These are phyloP conservation scores for Paraphaeosphaeria minitans DNA, from an alignment of 2,329 filamentous ascomycete genomes.

Conservation along the genomic window DNA sequence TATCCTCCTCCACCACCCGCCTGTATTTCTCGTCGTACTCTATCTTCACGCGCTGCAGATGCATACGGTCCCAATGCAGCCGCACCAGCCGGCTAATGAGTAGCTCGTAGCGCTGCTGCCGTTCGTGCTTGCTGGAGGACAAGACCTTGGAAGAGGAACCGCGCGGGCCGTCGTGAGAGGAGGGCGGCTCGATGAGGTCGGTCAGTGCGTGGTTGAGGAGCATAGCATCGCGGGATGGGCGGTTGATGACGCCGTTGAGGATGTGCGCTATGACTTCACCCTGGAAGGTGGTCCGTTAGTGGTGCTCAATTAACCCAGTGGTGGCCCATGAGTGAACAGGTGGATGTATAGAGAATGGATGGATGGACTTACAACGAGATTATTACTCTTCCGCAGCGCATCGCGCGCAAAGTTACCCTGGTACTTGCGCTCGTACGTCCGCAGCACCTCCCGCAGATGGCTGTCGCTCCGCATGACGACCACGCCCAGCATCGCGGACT, in stretches of 20 bases:
- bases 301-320: neutral
- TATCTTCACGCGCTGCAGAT: constrained; percentile 78
- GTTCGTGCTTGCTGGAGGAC: constrained; percentile 43
- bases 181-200: constrained; percentile 53
- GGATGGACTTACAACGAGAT: constrained; percentile 77
- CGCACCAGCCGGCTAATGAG: constrained; percentile 86
- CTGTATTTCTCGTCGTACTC: constrained; percentile 82
- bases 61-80: constrained; percentile 87
- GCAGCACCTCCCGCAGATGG: constrained; percentile 80
- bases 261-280: constrained; percentile 94
- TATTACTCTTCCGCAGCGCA: constrained; percentile 85
- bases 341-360: too few species aligned
- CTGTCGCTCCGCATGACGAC: constrained; percentile 79
- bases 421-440: constrained; percentile 75
- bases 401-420: constrained; percentile 84
- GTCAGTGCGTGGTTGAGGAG: constrained; percentile 85
- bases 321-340: neutral
- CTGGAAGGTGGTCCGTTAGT: constrained; percentile 56
- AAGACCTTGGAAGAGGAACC: constrained; percentile 24
- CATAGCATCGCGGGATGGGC: constrained; percentile 88
- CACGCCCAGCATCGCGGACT: constrained; percentile 84
- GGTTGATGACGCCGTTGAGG: constrained; percentile 95
- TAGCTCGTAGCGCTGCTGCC: constrained; percentile 75
- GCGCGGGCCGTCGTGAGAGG: constrained; percentile 28
- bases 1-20: constrained; percentile 73